phyloP scores from a whole-genome alignment of 1,284 basidiomycete genomes.

The Amylostereum areolatum region DNA sequence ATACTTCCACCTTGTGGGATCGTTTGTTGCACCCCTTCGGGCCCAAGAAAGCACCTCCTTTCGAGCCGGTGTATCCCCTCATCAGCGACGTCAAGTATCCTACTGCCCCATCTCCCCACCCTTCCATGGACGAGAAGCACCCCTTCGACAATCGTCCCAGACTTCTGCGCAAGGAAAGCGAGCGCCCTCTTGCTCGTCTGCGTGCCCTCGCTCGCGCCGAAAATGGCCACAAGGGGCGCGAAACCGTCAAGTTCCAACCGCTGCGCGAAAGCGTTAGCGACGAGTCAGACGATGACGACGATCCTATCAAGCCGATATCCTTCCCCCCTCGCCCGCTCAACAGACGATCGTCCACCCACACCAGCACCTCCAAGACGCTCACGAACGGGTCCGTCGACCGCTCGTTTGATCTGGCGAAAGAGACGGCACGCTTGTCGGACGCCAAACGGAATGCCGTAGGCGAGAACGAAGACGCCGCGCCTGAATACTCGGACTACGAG shows the following conservation, averaged over 20 bases:
- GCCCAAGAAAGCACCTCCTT: slow-evolving; percentile 9
- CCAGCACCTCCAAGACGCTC: slow-evolving; percentile 5
- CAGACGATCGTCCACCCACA: slow-evolving; percentile 1
- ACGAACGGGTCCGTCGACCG: slow-evolving; percentile 19
- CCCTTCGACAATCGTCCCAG: slow-evolving; percentile 6
- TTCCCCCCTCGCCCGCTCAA: slow-evolving; percentile 6
- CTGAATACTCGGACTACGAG: slow-evolving; percentile 34
- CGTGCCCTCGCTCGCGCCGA: slow-evolving; percentile 2
- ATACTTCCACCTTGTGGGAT: slow-evolving; percentile 42
- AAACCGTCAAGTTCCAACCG: slow-evolving; percentile 45
- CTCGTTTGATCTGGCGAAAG: slow-evolving; percentile 16
- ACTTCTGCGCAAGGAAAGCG: slow-evolving; percentile 19
- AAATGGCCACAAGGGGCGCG: slow-evolving; percentile 25
- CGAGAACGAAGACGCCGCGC: slow-evolving; percentile 15
- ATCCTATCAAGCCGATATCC: slow-evolving; percentile 16
- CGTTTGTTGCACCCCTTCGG: slow-evolving; percentile 30
- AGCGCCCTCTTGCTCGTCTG: slow-evolving; percentile 11
- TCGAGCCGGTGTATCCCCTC: not conserved
- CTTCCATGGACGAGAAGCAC: slow-evolving; percentile 1
- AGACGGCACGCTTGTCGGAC: slow-evolving; percentile 11
- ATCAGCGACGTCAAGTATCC: slow-evolving; percentile 7
- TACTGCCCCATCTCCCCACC: not conserved
- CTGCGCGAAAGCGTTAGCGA: slow-evolving; percentile 28
- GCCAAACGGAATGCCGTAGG: slow-evolving; percentile 6
- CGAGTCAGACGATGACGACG: slow-evolving; percentile 18